phyloP scores from a whole-genome alignment of 306 rosid genomes.

The Coriaria nepalensis region DNA sequence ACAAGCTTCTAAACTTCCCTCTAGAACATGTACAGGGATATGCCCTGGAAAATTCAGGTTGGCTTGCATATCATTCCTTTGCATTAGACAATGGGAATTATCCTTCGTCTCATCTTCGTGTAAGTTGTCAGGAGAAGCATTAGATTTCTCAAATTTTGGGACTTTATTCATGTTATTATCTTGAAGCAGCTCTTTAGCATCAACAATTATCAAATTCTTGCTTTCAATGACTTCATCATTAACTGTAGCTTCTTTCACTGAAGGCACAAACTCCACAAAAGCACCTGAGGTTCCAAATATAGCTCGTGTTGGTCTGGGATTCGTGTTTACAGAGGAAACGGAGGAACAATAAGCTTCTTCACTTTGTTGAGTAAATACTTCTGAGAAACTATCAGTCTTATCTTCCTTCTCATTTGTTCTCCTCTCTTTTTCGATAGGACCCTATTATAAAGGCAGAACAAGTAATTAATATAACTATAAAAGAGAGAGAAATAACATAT shows the following conservation, averaged over 20 bases:
- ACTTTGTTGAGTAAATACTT: constrained; percentile 25
- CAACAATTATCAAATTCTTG: constrained; percentile 28
- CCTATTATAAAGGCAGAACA: constrained; percentile 23
- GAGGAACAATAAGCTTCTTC: constrained; percentile 52
- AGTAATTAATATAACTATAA: constrained; percentile 7
- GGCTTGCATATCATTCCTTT: constrained; percentile 52
- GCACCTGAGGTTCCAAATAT: constrained; percentile 26
- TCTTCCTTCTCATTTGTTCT: constrained; percentile 29
- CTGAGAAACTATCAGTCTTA: constrained; percentile 37
- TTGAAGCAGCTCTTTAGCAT: constrained; percentile 15
- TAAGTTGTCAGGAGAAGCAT: not conserved
- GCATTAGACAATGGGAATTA: constrained; percentile 31
- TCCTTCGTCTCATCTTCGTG: constrained; percentile 38
- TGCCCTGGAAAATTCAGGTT: constrained; percentile 73
- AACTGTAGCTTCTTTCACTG: constrained; percentile 29
- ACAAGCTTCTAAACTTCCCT: constrained; percentile 47
- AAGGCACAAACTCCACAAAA: constrained; percentile 53
- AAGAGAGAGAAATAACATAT: not conserved
- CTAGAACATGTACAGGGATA: constrained; percentile 77
- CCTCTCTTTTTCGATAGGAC: constrained; percentile 35
- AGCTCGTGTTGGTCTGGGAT: constrained; percentile 22
- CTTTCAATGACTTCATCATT: constrained; percentile 29
- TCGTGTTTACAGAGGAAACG: constrained; percentile 43
- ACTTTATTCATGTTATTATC: too few relatives aligned
- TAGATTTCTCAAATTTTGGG: too few relatives aligned